These are phyloP conservation scores for Collybia mongolica DNA, from an alignment of 768 basidiomycete genomes.

Conservation along the genomic window DNA sequence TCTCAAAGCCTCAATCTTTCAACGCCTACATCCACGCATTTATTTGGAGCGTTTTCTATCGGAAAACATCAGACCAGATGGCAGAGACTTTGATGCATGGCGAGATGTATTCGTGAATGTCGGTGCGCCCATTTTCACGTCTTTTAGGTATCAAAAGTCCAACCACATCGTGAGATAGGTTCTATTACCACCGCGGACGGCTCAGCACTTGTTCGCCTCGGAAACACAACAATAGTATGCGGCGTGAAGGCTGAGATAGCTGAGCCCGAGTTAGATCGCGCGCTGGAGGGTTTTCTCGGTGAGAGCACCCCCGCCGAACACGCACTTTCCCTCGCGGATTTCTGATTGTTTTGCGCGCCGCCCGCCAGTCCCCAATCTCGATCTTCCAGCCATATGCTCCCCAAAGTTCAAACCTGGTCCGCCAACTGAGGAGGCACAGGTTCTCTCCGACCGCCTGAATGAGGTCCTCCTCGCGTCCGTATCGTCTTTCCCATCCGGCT, in stretches of 20 bases:
- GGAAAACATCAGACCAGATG: slow-evolving; percentile 81
- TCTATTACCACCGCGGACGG: slow-evolving; percentile 94
- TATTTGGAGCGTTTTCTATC: slow-evolving; percentile 87
- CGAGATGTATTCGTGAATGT: slow-evolving; percentile 76
- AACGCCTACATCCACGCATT: slow-evolving; percentile 83
- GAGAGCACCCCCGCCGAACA: slow-evolving; percentile 15
- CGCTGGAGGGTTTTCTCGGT: slow-evolving; percentile 84
- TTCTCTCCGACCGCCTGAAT: slow-evolving; percentile 80
- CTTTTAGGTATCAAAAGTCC: not conserved
- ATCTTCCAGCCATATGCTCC: slow-evolving; percentile 91
- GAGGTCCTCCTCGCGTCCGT: slow-evolving; percentile 74
- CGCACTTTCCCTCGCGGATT: slow-evolving; percentile 1
- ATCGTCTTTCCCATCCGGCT: not conserved
- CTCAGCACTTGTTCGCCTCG: slow-evolving; percentile 87
- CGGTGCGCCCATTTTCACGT: slow-evolving; percentile 47
- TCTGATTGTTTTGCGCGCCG: not conserved
- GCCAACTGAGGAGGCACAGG: slow-evolving; percentile 91
- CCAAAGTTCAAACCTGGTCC: slow-evolving; percentile 95
- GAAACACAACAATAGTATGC: slow-evolving; percentile 93
- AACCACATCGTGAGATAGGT: slow-evolving; percentile 40
- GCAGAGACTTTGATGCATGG: slow-evolving; percentile 67
- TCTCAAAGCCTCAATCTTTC: slow-evolving; percentile 64
- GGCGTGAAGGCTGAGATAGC: slow-evolving; percentile 96
- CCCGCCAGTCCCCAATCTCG: slow-evolving; percentile 84
- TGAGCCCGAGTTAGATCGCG: slow-evolving; percentile 79